A percentile compares a stretch with the other conserved stretches of the same genome.
These are phyloP conservation scores for Pichia sp. DNA, from an alignment of 1,139 yeast species.

Conservation along the genomic window DNA sequence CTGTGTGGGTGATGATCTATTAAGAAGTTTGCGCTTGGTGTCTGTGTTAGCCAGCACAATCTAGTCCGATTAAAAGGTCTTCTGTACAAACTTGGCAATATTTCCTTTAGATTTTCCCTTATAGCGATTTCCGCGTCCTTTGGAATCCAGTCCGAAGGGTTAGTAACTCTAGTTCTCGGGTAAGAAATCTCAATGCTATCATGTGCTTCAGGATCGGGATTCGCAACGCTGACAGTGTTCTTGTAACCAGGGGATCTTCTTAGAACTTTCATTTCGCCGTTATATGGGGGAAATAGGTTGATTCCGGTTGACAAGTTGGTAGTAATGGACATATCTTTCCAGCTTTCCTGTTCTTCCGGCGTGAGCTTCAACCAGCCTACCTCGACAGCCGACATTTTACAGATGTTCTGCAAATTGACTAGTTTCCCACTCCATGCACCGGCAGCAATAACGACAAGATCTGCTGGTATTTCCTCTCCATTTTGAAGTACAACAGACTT, in stretches of 20 bases:
- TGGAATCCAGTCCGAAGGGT: constrained; percentile 26
- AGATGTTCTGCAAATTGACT: constrained; percentile 24
- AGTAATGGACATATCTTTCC: constrained; percentile 25
- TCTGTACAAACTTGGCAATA: constrained; percentile 24
- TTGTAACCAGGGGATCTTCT: constrained; percentile 26
- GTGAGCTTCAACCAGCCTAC: constrained; percentile 26
- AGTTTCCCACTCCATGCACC: constrained; percentile 32
- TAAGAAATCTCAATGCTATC: constrained; percentile 13
- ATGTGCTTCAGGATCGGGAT: constrained; percentile 25
- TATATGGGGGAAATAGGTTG: constrained; percentile 27
- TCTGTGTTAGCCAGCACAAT: constrained; percentile 31
- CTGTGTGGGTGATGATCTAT: constrained; percentile 27
- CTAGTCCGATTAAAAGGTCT: constrained; percentile 25
- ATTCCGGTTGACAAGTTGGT: constrained; percentile 27
- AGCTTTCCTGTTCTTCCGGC: constrained; percentile 21
- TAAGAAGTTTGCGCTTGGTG: constrained; percentile 27
- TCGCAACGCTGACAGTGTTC: constrained; percentile 34
- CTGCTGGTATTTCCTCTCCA: constrained; percentile 17
- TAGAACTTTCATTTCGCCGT: constrained; percentile 25
- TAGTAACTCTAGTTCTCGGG: constrained; percentile 20
- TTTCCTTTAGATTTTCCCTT: constrained; percentile 23
- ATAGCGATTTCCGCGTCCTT: constrained; percentile 25
- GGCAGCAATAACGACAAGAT: constrained; percentile 28
- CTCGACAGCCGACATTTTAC: constrained; percentile 24
- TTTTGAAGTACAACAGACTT: constrained; percentile 20